These are phyloP conservation scores for Exophiala aquamarina DNA, from an alignment of 2,329 filamentous ascomycete genomes.

Conservation along the genomic window DNA sequence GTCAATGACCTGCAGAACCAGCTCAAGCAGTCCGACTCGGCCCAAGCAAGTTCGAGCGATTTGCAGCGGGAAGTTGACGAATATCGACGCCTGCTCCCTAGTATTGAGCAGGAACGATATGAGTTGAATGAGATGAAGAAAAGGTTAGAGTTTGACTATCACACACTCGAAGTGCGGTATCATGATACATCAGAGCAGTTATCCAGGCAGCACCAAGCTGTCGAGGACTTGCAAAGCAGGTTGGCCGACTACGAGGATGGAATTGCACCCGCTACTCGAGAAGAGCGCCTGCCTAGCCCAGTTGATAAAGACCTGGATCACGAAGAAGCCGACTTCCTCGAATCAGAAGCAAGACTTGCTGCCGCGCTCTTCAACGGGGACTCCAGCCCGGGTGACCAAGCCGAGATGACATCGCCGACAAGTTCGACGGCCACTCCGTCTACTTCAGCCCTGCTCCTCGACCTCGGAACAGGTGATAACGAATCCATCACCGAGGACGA, in stretches of 20 bases:
- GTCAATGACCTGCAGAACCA: slow-evolving; percentile 48
- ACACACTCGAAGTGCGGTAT: slow-evolving; percentile 45
- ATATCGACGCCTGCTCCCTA: slow-evolving; percentile 46
- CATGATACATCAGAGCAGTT: slow-evolving; percentile 44
- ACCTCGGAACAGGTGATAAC: background rate
- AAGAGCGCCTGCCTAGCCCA: slow-evolving; percentile 5
- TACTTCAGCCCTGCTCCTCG: background rate
- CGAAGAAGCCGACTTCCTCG: slow-evolving; percentile 25
- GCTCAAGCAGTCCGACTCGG: slow-evolving; percentile 45
- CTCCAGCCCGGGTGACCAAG: background rate
- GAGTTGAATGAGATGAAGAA: slow-evolving; percentile 50
- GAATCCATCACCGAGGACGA: slow-evolving; percentile 27
- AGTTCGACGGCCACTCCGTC: background rate
- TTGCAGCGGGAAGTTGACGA: slow-evolving; percentile 30
- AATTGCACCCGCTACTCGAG: slow-evolving; percentile 8
- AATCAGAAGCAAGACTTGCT: slow-evolving; percentile 25
- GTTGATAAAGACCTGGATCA: slow-evolving; percentile 21
- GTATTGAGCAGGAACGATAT: slow-evolving; percentile 48
- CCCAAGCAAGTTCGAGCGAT: slow-evolving; percentile 29
- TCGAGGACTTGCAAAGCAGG: slow-evolving; percentile 28
- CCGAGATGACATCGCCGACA: background rate
- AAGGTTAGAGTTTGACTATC: slow-evolving; percentile 49
- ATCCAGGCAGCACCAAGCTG: slow-evolving; percentile 25
- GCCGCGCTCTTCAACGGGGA: slow-evolving; percentile 23
- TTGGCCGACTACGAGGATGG: slow-evolving; percentile 28